Evolutionary conservation across 805 yeast genomes (phyloP), one percentile per base, ranked within the genome.

Genomic region (Saccharomycopsis amapae): DNA sequence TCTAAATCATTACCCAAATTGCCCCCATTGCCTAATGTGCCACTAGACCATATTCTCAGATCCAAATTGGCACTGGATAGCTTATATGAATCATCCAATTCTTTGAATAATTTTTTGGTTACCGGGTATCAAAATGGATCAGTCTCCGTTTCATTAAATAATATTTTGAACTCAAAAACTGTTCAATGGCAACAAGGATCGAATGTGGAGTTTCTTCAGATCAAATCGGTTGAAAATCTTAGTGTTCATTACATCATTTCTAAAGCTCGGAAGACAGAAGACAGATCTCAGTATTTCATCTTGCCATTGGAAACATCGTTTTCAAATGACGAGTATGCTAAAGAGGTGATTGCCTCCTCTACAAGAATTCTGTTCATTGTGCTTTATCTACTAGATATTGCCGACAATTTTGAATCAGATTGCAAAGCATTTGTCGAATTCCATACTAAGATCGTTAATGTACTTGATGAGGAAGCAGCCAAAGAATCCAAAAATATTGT

Each of bases 371-470:
- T 59, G 15, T 60, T 62, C 6, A 37, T 62, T 5, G 43, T 67
- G 23, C 59, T 59, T 0, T 63, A 66, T 42, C 47, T 68, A 5
- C 59, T 63, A 31, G 69, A 64, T 23, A 54, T 64, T 10, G 47
- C 66, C 5, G 56, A 53, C 0, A 56, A 53, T 18, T 44, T 66
- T 3, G 53, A 56, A 1, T 52, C 55, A 3, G 68, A 66, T 6
- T 57, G 61, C 22, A 66, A 59, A 46, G 60, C 65, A 1, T 69
- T 64, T 39, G 49, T 63, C 1, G 75, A 69, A 24, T 67, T 66
- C 48, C 62, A 63, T 4, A 52, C 53, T 10, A 62, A 64, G 47
- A 60, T 66, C 19, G 51, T 69, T 18, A 61, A 57, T 5, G 54
- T 69, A 13, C 52, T 75, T 24, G 56, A 59, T 25, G 66, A 63